Conservation (phyloP, 2,329 filamentous ascomycete species). For the Aspergillus pseudoglaucus region DNA sequence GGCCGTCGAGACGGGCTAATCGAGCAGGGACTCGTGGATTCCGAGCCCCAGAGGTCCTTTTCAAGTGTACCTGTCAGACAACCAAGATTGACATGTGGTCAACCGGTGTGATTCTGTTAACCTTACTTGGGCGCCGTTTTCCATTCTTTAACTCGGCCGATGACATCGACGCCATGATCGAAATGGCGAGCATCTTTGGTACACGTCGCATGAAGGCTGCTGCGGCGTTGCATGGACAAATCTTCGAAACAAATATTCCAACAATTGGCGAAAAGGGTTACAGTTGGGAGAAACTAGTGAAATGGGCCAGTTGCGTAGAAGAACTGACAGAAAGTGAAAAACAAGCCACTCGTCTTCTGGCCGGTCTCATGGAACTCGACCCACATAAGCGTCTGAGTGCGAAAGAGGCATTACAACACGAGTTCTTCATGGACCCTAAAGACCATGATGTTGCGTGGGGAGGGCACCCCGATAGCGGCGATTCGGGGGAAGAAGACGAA, state of each 20-base stretch:
- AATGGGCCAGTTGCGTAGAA: constrained; percentile 84
- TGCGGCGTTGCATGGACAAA: constrained; percentile 77
- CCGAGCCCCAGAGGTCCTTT: constrained; percentile 88
- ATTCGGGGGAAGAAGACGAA: constrained; percentile 27
- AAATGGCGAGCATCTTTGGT: constrained; percentile 94
- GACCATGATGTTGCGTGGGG: constrained; percentile 37
- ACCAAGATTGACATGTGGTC: constrained; percentile 97
- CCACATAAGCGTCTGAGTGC: constrained; percentile 37
- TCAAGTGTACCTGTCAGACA: constrained; percentile 94
- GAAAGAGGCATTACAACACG: constrained; percentile 38
- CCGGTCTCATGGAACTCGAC: constrained; percentile 40
- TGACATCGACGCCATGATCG: constrained; percentile 94
- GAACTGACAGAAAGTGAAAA: constrained; percentile 45
- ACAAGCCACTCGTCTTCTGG: constrained; percentile 39
- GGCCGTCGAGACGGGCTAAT: constrained; percentile 84
- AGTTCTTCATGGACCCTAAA: constrained; percentile 39
- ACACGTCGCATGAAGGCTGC: constrained; percentile 74
- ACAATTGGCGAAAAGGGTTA: constrained; percentile 83
- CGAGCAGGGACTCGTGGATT: constrained; percentile 92
- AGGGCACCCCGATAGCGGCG: constrained; percentile 30
- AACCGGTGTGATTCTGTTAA: constrained; percentile 93
- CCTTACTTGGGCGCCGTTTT: constrained; percentile 83
- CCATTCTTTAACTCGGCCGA: constrained; percentile 99
- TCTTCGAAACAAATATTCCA: constrained; percentile 88
- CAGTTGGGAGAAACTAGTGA: constrained; percentile 82